Percentiles rank a stretch among this genome's conserved stretches.
phyloP scores from a whole-genome alignment of 2,329 filamentous ascomycete species.

The Aspergillus uvarum region DNA sequence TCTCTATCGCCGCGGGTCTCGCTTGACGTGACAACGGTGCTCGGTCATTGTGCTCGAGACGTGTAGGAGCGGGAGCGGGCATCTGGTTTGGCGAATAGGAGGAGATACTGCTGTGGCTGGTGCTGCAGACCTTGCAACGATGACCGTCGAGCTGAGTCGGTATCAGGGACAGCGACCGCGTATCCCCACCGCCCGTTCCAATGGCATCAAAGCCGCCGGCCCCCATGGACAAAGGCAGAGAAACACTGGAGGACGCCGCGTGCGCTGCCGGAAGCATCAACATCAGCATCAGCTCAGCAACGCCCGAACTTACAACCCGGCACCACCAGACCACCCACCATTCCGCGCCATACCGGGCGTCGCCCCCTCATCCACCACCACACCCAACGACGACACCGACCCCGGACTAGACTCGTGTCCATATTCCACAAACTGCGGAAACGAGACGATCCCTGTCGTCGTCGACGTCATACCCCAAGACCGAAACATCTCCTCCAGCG shows the following conservation, averaged over 20 bases:
- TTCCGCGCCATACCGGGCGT: conserved; percentile 13
- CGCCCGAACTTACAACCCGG: too few species aligned
- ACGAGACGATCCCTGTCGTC: background rate
- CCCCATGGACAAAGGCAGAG: conserved; percentile 13
- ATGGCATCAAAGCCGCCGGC: too few species aligned
- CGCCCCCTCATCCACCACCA: conserved; percentile 18
- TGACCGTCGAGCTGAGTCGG: background rate
- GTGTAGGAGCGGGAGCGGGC: background rate
- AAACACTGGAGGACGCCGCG: conserved; percentile 14
- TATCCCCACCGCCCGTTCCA: background rate
- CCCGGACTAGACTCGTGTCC: conserved; percentile 4
- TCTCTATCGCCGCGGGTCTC: conserved; percentile 1
- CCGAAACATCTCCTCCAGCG: too few species aligned
- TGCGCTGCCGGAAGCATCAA: conserved; percentile 8
- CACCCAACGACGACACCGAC: conserved; percentile 31
- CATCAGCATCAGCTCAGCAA: background rate
- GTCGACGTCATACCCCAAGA: background rate
- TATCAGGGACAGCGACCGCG: background rate
- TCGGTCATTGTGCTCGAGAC: background rate
- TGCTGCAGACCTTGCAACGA: background rate
- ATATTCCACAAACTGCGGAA: conserved; percentile 11
- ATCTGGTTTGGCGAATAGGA: background rate
- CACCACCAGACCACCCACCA: conserved; percentile 11
- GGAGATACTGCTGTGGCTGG: background rate
- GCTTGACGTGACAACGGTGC: background rate